These are phyloP conservation scores for Phalaenopsis aphrodite DNA, from an alignment of 106 monocot genomes.

Conservation along the genomic window DNA sequence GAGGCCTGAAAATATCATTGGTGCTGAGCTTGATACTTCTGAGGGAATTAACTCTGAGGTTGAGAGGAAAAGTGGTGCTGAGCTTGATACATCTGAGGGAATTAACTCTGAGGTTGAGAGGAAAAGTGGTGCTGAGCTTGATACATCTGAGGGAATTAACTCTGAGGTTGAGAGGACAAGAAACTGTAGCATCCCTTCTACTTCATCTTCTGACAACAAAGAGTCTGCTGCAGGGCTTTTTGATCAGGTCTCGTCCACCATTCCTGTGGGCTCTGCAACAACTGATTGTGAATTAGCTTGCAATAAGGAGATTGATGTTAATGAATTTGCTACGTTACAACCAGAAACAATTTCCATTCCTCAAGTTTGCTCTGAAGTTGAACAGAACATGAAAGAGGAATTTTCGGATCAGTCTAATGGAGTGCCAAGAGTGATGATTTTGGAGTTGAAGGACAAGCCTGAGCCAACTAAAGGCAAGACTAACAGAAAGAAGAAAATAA, in stretches of 20 bases:
- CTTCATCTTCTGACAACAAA: conserved; percentile 1
- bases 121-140: neutral
- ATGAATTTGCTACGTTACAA: neutral
- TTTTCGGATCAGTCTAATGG: conserved; percentile 7
- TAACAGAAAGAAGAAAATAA: conserved; percentile 44
- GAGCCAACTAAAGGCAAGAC: conserved; percentile 21
- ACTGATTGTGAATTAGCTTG: neutral
- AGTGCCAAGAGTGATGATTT: neutral
- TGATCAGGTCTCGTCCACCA: neutral
- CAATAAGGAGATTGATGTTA: conserved; percentile 6
- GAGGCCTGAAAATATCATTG: neutral
- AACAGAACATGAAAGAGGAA: conserved; percentile 1
- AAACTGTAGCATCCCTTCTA: neutral
- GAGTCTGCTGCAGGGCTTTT: conserved; percentile 4
- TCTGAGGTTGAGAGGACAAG: neutral
- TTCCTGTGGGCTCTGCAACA: neutral
- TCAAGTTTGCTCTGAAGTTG: conserved; percentile 1
- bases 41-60: neutral
- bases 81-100: neutral
- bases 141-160: neutral
- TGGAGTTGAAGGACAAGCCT: neutral
- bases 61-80: neutral
- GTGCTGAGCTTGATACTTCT: neutral
- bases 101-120: neutral
- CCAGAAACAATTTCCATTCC: conserved; percentile 1